Evolutionary conservation across 2,329 filamentous ascomycete species (phyloP), one percentile per base, ranked within the genome.

Genomic region (Pezicula radicicola): DNA sequence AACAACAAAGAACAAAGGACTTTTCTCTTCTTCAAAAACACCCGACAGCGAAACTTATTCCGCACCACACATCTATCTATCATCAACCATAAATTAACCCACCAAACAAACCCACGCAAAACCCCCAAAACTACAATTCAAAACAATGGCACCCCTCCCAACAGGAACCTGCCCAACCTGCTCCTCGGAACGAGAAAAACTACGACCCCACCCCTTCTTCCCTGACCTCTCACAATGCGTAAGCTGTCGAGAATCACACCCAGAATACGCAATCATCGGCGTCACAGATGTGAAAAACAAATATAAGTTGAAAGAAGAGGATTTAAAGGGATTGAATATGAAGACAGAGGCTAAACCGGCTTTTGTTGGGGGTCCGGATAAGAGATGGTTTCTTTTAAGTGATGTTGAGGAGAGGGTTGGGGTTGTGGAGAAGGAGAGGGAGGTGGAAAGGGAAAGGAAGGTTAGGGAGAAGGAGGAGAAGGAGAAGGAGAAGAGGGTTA

Each of bases 141-240:
- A 30, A 30, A 30, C 28, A 30, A 30, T 30, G 28, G 8, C 28
- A 8, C 28, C 28, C 4, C 28, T 30, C 28, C 28, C 28, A 30
- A 30, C 18, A 28, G 19, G 51, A 12, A 50, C 7, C 12, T 56
- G 54, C 51, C 37, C 41, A 6, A 56, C 43, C 19, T 56, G 54
- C 43, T 9, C 19, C n/a, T 30, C 28, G 7, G 10, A 30, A 6
- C 28, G 51, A 43, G 33, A 50, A n/a, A 54, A 50, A 18, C 39
- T 56, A 8, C 54, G 51, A 13, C 15, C 51, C 6, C 54, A 56
- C 35, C 54, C 51, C 6, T 54, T 56, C 49, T 54, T 54, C 49
- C 50, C 51, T n/a, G 13, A 37, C 6, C 21, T 49, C 25, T 42
- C 54, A 27, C 48, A 56, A 16, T 56, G 54, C 46, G 48, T 48